Base-by-base conservation (phyloP, 306 rosid species). In the Cucurbita pepo region DNA sequence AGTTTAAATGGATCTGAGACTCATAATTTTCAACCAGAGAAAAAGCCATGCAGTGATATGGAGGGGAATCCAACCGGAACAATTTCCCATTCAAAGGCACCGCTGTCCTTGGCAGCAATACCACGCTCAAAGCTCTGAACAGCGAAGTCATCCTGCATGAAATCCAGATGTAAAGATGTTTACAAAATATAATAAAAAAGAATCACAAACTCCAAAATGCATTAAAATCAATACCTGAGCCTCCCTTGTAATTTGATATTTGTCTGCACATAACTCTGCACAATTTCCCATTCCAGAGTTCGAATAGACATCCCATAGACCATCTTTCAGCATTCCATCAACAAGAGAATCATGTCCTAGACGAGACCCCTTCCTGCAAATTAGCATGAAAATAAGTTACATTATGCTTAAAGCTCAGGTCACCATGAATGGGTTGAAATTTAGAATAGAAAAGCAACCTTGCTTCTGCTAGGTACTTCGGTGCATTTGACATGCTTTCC, bases 261-360 rank as follows among this genome's bases (percentile, higher is more conserved):
- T 88, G 19, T 95, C 99, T 48, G 96, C 99, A 82, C 99, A 95
- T 41, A 89, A 72, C 77, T 95, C 99, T 65, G 99, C 99, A 56
- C 99, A 95, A 10, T 80, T 83, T 74, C 99, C 99, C 99, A 95
- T 95, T 71, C 95, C 97, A 70, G 57, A 79, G 77, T 95, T 95
- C 41, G 83, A 83, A 77, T 89, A 95, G 73, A 88, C 99, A 82
- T 95, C 99, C 97, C 95, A 89, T 78, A 95, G 60, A 76, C 99
- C 99, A 83, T 95, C 99, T 76, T 89, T 95, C 87, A 95, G 70
- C 97, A 95, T 83, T 70, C 97, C 99, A 81, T 95, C 99, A 69
- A 95, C 96, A 69, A 95, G 90, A 60, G 99, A 79, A 85, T 95
- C 99, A 51, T 95, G 97, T 75, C 99, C 99, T 69, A 91, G 95